Evolutionary conservation across 371 early-diverging fungal genomes (phyloP).

Genomic region (Zychaea mexicana): DNA sequence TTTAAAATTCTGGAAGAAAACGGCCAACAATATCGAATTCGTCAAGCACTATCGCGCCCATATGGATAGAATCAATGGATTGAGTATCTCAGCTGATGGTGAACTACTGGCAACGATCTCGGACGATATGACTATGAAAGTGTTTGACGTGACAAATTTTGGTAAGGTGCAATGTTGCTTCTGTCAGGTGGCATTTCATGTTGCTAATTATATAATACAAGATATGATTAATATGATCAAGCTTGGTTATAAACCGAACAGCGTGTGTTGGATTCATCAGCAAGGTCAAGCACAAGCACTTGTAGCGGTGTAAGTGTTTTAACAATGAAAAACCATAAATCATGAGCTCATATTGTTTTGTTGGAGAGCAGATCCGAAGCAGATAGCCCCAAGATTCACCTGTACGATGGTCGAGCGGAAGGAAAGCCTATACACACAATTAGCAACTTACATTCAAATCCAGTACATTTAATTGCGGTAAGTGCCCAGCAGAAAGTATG

Average conservation of each 20-base stretch:
- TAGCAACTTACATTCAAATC: conserved; percentile 69
- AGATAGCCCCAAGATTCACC: conserved; percentile 65
- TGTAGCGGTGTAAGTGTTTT: conserved; percentile 68
- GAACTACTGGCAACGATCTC: conserved; percentile 82
- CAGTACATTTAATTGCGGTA: conserved; percentile 78
- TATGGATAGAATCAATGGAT: conserved; percentile 60
- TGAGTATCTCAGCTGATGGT: conserved; percentile 77
- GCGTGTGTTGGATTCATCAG: conserved; percentile 87
- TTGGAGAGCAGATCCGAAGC: conserved; percentile 68
- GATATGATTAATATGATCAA: conserved; percentile 97
- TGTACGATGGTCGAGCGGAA: conserved; percentile 85
- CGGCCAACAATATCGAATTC: conserved; percentile 92
- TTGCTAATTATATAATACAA: conserved; percentile 16
- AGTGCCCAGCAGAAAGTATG: conserved; percentile 1
- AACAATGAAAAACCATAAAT: neutral
- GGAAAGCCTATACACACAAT: conserved; percentile 65
- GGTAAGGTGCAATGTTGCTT: conserved; percentile 52
- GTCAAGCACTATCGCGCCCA: conserved; percentile 96
- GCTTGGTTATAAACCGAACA: conserved; percentile 73
- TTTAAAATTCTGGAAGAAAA: conserved; percentile 98
- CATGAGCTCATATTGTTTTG: neutral
- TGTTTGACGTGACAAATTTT: conserved; percentile 95
- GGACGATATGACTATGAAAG: conserved; percentile 84
- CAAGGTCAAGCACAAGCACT: conserved; percentile 81
- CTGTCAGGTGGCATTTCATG: neutral